Evolutionary conservation across 1,139 yeast genomes (phyloP), one percentile per base, ranked within the genome.

Genomic region (Blastobotrys apis): DNA sequence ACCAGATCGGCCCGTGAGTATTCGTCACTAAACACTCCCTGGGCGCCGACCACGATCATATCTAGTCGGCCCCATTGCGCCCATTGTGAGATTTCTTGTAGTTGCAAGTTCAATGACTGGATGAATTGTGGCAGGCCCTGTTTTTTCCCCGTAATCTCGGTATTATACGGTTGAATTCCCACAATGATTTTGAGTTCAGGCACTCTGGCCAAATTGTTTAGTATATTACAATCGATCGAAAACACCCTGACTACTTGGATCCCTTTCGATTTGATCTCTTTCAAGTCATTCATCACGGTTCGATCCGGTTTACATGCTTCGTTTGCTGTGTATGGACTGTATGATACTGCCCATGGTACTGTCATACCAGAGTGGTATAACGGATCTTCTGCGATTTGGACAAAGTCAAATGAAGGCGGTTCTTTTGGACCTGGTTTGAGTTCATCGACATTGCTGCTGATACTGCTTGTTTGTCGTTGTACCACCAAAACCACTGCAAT

Each of bases 231-330:
- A 47, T 58, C 62, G 16, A 50, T 39, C 19, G 61, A 56, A 33
- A 52, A 52, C 15, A 58, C 46, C 29, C 61, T 43, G 9, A 59
- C 52, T 2, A 56, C 48, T 8, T 41, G 32, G 26, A 54, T 50
- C 4, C 59, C 60, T n/a, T 47, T 42, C 49, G 66, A 76, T 37
- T 77, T 51, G 57, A 86, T 72, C 51, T 65, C 50, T 38, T 74
- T 69, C 44, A 86, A 59, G 57, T 86, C 95, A 35, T 77, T 58
- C 53, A 76, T 69, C 54, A 86, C 81, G 57, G 74, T 72, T 31
- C 66, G 55, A 39, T 75, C 63, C 31, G 84, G 65, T 74, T 85
- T 86, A 75, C 95, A 86, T 29, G 73, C 72, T 67, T 94, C 94
- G 53, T 72, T 67, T 49, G 73, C 63, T 50, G 80, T 71, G 77